Conservation (phyloP, 495 filamentous ascomycete genomes). For the Penicillium subrubescens region DNA sequence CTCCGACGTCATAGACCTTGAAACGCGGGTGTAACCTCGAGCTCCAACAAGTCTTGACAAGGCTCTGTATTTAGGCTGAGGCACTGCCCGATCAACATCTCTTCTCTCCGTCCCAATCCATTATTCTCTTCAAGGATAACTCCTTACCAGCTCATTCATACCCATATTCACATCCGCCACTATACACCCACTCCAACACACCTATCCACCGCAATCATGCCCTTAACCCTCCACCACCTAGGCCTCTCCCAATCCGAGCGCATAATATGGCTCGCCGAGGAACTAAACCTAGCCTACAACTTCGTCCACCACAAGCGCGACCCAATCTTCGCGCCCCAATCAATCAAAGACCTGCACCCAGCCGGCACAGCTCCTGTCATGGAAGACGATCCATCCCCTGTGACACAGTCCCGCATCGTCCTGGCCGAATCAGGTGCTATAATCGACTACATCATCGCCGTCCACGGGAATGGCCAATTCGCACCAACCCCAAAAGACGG, state of each 20-base stretch:
- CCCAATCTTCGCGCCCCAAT: conserved; percentile 55
- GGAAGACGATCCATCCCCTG: conserved; percentile 43
- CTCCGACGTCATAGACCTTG: not conserved
- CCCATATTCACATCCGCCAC: not conserved
- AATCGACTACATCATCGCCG: conserved; percentile 58
- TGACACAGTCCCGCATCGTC: conserved; percentile 33
- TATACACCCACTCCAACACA: too few relatives aligned
- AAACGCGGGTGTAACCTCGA: not conserved
- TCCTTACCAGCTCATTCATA: not conserved
- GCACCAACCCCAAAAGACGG: conserved; percentile 39
- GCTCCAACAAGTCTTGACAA: not conserved
- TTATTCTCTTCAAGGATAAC: not conserved
- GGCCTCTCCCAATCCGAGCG: conserved; percentile 60
- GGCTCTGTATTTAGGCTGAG: not conserved
- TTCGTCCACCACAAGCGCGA: conserved; percentile 52
- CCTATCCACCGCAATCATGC: conserved; percentile 15
- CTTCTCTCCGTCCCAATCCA: not conserved
- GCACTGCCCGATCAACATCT: not conserved
- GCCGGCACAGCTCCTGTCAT: conserved; percentile 58
- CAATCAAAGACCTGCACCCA: conserved; percentile 53
- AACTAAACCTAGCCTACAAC: conserved; percentile 56
- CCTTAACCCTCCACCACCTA: conserved; percentile 60
- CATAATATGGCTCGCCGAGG: conserved; percentile 64
- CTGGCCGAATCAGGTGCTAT: conserved; percentile 59
- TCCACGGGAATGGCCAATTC: conserved; percentile 50